Conservation (phyloP, 2,329 filamentous ascomycete species). For the Hymenoscyphus repandus region DNA sequence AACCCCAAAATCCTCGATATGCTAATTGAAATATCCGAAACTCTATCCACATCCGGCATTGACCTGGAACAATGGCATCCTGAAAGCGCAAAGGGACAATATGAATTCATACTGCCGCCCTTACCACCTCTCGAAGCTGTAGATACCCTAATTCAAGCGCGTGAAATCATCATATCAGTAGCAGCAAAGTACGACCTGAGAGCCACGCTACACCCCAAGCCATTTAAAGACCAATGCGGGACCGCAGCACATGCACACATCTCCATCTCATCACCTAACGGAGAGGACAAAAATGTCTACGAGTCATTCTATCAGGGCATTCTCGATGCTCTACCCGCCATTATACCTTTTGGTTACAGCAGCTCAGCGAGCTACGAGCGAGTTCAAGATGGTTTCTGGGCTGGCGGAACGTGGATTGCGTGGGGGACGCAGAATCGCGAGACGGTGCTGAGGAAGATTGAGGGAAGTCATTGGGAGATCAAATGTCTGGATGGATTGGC, state of each 20-base stretch:
- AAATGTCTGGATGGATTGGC: conserved; percentile 74
- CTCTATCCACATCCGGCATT: conserved; percentile 57
- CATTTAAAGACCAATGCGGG: conserved; percentile 51
- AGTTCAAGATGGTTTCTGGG: conserved; percentile 65
- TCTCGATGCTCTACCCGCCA: conserved; percentile 56
- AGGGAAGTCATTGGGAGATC: conserved; percentile 68
- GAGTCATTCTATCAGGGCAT: conserved; percentile 69
- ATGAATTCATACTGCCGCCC: conserved; percentile 67
- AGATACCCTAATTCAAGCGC: conserved; percentile 65
- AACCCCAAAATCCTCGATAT: conserved; percentile 51
- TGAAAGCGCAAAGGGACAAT: conserved; percentile 69
- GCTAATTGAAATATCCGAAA: conserved; percentile 59
- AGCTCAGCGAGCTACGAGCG: conserved; percentile 64
- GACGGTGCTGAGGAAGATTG: conserved; percentile 64
- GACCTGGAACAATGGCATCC: conserved; percentile 68
- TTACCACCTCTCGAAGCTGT: conserved; percentile 60
- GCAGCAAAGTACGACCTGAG: conserved; percentile 57
- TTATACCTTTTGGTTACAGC: conserved; percentile 66
- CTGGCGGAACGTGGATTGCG: conserved; percentile 70
- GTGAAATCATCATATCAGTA: conserved; percentile 62
- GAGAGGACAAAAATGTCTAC: conserved; percentile 39
- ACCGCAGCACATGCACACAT: conserved; percentile 67
- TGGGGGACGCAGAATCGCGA: conserved; percentile 84
- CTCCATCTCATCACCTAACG: conserved; percentile 46
- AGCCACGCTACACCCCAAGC: conserved; percentile 71